Evolutionary conservation across 2,329 filamentous ascomycete species (phyloP).

Genomic region (Arthroderma sp.): DNA sequence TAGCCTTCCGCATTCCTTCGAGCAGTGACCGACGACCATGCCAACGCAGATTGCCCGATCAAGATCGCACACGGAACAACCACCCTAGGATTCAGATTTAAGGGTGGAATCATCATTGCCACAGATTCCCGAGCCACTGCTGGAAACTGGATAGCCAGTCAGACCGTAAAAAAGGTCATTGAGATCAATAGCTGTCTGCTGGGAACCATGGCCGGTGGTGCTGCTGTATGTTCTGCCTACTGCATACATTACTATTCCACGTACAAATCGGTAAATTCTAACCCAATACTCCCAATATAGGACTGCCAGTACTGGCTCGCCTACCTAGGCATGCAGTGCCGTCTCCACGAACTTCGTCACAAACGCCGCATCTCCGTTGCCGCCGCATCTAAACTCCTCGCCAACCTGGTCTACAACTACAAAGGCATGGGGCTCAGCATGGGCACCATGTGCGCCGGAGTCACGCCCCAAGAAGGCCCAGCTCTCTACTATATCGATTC

Average conservation of each 20-base stretch:
- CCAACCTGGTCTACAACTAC: conserved; percentile 96
- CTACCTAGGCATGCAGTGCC: conserved; percentile 97
- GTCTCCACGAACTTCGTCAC: conserved; percentile 96
- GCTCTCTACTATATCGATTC: conserved; percentile 98
- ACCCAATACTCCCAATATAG: conserved; percentile 24
- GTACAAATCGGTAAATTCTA: neutral
- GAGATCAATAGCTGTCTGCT: conserved; percentile 91
- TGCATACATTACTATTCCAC: neutral
- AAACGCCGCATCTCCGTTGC: conserved; percentile 97
- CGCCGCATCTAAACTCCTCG: conserved; percentile 93
- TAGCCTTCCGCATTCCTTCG: conserved; percentile 90
- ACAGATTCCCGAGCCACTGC: conserved; percentile 95
- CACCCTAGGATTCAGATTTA: conserved; percentile 93
- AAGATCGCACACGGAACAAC: conserved; percentile 99
- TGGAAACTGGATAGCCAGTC: conserved; percentile 97
- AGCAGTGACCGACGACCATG: conserved; percentile 90
- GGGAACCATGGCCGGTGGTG: conserved; percentile 96
- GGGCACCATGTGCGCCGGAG: conserved; percentile 98
- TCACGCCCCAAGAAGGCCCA: conserved; percentile 79
- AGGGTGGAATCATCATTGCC: conserved; percentile 95
- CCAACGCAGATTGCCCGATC: conserved; percentile 94
- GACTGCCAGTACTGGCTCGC: conserved; percentile 99
- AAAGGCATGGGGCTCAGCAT: conserved; percentile 98
- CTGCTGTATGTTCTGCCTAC: conserved; percentile 49
- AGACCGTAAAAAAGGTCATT: conserved; percentile 99